Base-by-base conservation (phyloP, 2,329 filamentous ascomycete genomes). In the Trichocomaceae sp. region DNA sequence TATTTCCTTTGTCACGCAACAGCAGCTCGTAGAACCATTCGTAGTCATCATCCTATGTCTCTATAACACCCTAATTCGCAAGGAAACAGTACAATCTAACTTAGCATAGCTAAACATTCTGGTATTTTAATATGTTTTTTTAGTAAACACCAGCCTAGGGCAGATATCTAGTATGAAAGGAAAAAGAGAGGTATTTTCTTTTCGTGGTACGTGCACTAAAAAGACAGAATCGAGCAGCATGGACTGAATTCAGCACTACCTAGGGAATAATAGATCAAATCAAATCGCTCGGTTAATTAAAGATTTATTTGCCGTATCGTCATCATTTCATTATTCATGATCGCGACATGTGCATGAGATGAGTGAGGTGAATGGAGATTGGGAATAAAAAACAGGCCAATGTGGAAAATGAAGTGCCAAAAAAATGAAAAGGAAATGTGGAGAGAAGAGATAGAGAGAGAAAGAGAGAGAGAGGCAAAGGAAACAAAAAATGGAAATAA, bases 401-500 rank as follows among this genome's bases (percentile, higher is more conserved):
- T n/a, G n/a, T n/a, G 23, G 7, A 26, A 42, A 17, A 31, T n/a
- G 23, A 48, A 19, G 26, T 37, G 31, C 26, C 23, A 4, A 26
- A 39, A 49, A 47, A 54, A 51, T 29, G 48, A 31, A 19, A 26
- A 37, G 29, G n/a, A 56, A 13, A 35, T 17, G n/a, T n/a, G 41
- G 13, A 52, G 41, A 47, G 42, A 19, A 54, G 37, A 50, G 13
- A 5, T 12, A 8, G 22, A 23, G 7, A 7, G 13, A 13, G 33
- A 37, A 37, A 37, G 33, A 6, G 1, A 39, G n/a, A n/a, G n/a
- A n/a, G n/a, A n/a, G n/a, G n/a, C n/a, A n/a, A n/a, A n/a, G n/a
- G n/a, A n/a, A n/a, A n/a, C n/a, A n/a, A n/a, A n/a, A n/a, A n/a
- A n/a, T n/a, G n/a, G n/a, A 39, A 39, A n/a, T 15, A 39, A 39